A percentile compares a stretch with the other conserved stretches of the same genome.
Conservation (phyloP, 371 early-diverging fungal species). For the Circinella minor region DNA sequence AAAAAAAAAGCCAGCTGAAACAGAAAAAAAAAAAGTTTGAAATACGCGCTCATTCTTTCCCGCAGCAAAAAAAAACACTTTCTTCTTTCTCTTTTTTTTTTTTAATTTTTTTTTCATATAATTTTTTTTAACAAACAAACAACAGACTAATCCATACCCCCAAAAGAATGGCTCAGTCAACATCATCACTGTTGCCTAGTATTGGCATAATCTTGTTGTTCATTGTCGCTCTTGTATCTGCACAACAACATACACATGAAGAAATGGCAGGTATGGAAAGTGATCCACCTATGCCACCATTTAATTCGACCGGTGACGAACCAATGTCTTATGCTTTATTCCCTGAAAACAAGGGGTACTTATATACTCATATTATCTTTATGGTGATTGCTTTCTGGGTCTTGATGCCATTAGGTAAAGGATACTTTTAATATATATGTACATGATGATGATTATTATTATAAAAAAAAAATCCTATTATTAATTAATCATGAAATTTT, state of each 20-base stretch:
- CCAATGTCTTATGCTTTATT: conserved; percentile 57
- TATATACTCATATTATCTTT: conserved; percentile 46
- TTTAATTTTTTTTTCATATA: background rate
- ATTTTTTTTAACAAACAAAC: background rate
- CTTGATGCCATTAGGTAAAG: conserved; percentile 54
- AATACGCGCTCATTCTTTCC: background rate
- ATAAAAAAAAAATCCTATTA: no score
- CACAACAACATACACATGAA: conserved; percentile 30
- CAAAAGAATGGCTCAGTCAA: background rate
- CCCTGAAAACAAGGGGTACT: conserved; percentile 44
- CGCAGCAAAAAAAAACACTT: background rate
- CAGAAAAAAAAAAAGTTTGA: conserved; percentile 3
- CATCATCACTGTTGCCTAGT: background rate
- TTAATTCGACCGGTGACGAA: conserved; percentile 52
- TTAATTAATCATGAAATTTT: no score
- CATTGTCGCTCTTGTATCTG: conserved; percentile 18
- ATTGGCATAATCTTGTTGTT: conserved; percentile 9
- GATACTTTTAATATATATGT: no score
- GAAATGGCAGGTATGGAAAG: conserved; percentile 27
- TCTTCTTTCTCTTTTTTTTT: background rate
- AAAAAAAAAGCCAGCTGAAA: background rate
- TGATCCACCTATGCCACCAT: conserved; percentile 37
- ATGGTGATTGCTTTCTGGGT: conserved; percentile 56
- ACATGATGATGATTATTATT: no score
- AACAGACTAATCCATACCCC: background rate